Percentiles rank a stretch among this genome's conserved stretches.
These are phyloP conservation scores for Aspergillus viridinutans DNA, from an alignment of 2,329 filamentous ascomycete genomes.

Conservation along the genomic window DNA sequence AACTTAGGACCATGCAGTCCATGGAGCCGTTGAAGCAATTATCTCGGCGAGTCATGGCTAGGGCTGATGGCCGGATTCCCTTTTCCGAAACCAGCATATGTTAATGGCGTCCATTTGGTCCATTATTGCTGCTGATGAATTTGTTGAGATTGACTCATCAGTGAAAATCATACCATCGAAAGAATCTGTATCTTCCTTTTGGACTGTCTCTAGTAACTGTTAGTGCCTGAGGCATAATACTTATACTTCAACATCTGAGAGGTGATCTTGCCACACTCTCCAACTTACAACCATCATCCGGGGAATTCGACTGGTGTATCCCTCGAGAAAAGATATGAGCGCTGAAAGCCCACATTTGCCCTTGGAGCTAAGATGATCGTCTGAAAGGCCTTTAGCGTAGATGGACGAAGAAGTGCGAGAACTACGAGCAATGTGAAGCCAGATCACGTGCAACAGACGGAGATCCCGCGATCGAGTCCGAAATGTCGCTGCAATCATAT, in stretches of 20 bases:
- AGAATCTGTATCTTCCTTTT: not conserved
- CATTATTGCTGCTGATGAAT: not conserved
- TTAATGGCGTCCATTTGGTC: not conserved
- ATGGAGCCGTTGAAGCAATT: not conserved
- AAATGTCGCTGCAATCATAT: not conserved
- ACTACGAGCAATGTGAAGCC: not conserved
- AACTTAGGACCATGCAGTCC: not conserved
- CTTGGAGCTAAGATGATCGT: no score
- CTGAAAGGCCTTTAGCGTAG: not conserved
- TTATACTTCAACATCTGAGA: not conserved
- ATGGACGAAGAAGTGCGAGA: not conserved
- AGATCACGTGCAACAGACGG: not conserved
- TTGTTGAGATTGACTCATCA: not conserved
- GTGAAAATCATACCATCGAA: not conserved
- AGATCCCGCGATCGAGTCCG: not conserved
- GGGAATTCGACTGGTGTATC: not conserved
- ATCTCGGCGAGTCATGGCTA: slow-evolving; percentile 3
- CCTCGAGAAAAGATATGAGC: no score
- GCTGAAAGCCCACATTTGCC: no score
- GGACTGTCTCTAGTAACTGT: not conserved
- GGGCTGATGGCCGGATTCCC: slow-evolving; percentile 7
- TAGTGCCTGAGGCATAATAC: not conserved
- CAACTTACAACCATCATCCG: not conserved
- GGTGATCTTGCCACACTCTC: not conserved
- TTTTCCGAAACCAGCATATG: slow-evolving; percentile 4